These are phyloP conservation scores for Aureobasidium sp. DNA, from an alignment of 2,329 filamentous ascomycete genomes.

Conservation along the genomic window DNA sequence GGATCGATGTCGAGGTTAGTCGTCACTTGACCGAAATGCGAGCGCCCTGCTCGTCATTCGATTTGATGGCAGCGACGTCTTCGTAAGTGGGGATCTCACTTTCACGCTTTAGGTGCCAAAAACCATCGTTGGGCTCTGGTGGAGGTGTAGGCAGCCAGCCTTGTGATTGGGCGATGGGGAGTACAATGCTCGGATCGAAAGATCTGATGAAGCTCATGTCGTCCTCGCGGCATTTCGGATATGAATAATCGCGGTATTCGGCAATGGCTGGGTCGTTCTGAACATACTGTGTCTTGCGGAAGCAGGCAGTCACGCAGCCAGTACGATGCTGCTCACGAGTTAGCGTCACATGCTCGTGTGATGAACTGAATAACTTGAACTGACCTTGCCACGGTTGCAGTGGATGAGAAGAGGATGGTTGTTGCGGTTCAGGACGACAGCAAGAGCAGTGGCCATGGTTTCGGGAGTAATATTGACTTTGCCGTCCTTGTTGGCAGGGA, in stretches of 20 bases:
- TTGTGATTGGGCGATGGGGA: slow-evolving; percentile 10
- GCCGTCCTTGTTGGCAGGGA: slow-evolving; percentile 79
- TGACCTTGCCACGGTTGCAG: slow-evolving; percentile 77
- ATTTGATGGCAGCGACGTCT: neutral
- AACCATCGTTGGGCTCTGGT: slow-evolving; percentile 7
- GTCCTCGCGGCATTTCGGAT: slow-evolving; percentile 39
- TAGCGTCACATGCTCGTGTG: neutral
- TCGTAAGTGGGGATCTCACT: neutral
- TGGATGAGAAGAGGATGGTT: slow-evolving; percentile 81
- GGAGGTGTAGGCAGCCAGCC: slow-evolving; percentile 13
- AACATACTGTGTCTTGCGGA: slow-evolving; percentile 67
- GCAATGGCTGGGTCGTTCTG: slow-evolving; percentile 51
- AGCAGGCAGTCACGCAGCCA: slow-evolving; percentile 74
- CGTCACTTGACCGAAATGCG: slow-evolving; percentile 3
- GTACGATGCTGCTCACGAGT: slow-evolving; percentile 54
- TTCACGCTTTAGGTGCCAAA: neutral
- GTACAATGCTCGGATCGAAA: slow-evolving; percentile 7
- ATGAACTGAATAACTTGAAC: neutral
- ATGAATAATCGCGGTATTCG: slow-evolving; percentile 62
- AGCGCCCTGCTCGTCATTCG: neutral
- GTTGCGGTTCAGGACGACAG: slow-evolving; percentile 58
- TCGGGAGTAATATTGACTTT: slow-evolving; percentile 51
- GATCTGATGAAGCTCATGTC: slow-evolving; percentile 37
- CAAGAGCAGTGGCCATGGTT: slow-evolving; percentile 63
- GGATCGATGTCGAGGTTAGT: neutral